These are phyloP conservation scores for Citropsis articulata DNA, from an alignment of 345 rosid species.

Conservation along the genomic window DNA sequence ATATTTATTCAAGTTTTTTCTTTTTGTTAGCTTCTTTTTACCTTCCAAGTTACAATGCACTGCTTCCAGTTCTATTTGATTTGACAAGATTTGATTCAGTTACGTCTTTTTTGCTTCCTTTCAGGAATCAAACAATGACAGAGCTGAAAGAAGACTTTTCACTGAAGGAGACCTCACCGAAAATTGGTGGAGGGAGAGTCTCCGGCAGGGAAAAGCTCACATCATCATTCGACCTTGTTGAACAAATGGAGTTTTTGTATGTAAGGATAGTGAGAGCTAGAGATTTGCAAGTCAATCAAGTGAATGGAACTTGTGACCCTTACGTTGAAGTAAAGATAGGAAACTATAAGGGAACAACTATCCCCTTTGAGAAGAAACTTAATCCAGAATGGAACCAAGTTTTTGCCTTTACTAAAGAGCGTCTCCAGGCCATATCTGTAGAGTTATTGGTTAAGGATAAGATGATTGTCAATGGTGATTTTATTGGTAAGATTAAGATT, in stretches of 20 bases:
- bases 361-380: constrained; percentile 17
- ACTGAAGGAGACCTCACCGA: constrained; percentile 33
- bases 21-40: no score
- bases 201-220: constrained; percentile 27
- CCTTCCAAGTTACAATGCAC: no score
- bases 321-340: constrained; percentile 35
- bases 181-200: constrained; percentile 27
- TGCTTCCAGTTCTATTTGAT: neutral
- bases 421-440: constrained; percentile 26
- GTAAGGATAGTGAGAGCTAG: constrained; percentile 33
- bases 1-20: no score
- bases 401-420: constrained; percentile 45
- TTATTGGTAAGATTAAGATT: constrained; percentile 28
- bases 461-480: constrained; percentile 14
- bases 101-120: no score
- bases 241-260: constrained; percentile 36
- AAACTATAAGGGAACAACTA: constrained; percentile 29
- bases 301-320: constrained; percentile 23
- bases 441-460: constrained; percentile 34
- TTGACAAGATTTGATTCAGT: neutral
- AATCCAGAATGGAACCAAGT: constrained; percentile 42
- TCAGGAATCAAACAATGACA: constrained; percentile 15
- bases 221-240: constrained; percentile 36
- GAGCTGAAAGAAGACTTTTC: constrained; percentile 32
- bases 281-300: constrained; percentile 22